Base-by-base conservation (phyloP, 2,329 filamentous ascomycete species). In the Phoma sp. region DNA sequence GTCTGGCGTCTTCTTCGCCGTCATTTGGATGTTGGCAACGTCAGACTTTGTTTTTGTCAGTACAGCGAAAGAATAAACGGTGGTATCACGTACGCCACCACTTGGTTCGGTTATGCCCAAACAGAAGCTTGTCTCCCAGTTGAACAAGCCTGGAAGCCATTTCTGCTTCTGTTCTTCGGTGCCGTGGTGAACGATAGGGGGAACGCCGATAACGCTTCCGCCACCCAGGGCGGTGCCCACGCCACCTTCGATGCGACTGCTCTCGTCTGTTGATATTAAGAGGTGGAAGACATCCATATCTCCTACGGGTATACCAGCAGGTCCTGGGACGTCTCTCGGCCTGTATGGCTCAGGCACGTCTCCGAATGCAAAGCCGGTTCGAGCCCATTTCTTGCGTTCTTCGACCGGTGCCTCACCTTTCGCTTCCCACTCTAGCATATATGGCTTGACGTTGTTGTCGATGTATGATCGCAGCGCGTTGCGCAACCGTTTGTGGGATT, bases 1-100 rank as follows among this genome's bases (percentile, higher is more conserved):
- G 69, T 92, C 89, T 1, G 86, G 77, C 0, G 88, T 91, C 79
- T 92, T 91, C 63, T 83, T 83, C 0, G 87, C 87, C 0, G 83
- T 88, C 3, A 87, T 88, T 46, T 79, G 78, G 39, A 90, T 81
- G 59, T 82, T 84, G 0, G 85, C 85, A 3, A 90, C 85, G 65
- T 90, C 87, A 0, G 85, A 88, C 66, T 73, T 24, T 8, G 15
- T 2, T 4, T 19, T 21, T 17, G 48, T 65, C 32, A 65, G 58
- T 25, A 41, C 21, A 19, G 36, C 10, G 19, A 10, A n/a, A 8
- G n/a, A n/a, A 32, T 17, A 21, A 27, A 25, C 1, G 13, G 17
- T n/a, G 15, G 27, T 2, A 27, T 32, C 19, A 63, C 70, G 22
- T 40, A 62, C 69, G 57, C 70, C 74, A 77, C 81, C 83, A 69